Evolutionary conservation across 345 rosid genomes (phyloP), one percentile per base, ranked within the genome.

Genomic region (Eucalyptus camaldulensis): DNA sequence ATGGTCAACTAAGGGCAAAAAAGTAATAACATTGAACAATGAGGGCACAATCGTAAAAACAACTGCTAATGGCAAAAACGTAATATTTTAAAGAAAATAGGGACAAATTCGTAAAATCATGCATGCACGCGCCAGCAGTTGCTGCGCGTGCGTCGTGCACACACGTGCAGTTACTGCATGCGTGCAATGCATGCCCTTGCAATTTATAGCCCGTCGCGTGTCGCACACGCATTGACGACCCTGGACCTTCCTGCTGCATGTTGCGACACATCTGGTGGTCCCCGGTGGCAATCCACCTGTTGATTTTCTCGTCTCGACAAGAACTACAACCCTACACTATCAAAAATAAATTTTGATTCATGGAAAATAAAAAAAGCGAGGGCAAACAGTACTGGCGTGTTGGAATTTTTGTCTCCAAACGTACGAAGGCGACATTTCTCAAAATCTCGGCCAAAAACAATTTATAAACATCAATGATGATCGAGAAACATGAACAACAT

Each of bases 121-220:
- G 4, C 49, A 10, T 0, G 12, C 49, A 45, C 4, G 49, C 12
- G 12, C 4, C 12, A 45, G 1, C 12, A 4, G 49, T 45, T 45
- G 49, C 0, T 1, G 12, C 49, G 1, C 1, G 0, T 47, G 49
- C 13, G 1, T 0, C 1, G 1, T 49, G 53, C 17, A 2, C 17
- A 50, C 7, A 50, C 0, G 0, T 50, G 17, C 0, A 0, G 1
- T 14, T 14, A 50, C 3, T 1, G 0, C 0, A 3, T 0, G 53
- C 0, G 3, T 50, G 53, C 1, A 0, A 0, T 3, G 1, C 53
- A 50, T 1, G 7, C 53, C 19, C 7, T 0, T 50, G 1, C 0
- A 0, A 3, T 50, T 50, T 50, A 50, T 0, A 50, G 19, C 7
- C 15, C 2, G 53, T 19, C 1, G 7, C 0, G 7, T 5, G 51